Evolutionary conservation across 805 yeast genomes (phyloP).

Genomic region (Ogataea angusta): DNA sequence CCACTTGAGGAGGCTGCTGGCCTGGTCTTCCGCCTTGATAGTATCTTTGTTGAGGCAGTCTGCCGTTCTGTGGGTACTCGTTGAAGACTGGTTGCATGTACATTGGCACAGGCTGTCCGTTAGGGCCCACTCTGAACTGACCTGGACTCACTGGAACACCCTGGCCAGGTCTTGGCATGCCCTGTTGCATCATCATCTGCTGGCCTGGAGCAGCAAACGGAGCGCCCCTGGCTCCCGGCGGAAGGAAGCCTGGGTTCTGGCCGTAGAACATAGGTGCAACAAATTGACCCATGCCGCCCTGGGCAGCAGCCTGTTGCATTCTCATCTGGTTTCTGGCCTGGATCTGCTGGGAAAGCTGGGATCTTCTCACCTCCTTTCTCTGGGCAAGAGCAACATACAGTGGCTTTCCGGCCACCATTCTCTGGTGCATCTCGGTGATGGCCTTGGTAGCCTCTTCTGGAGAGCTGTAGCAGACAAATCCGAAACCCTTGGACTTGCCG

Average conservation of each 20-base stretch:
- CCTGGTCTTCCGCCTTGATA: constrained; percentile 42
- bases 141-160: constrained; percentile 49
- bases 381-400: constrained; percentile 98
- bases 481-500: constrained; percentile 97
- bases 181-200: constrained; percentile 66
- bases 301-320: constrained; percentile 94
- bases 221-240: constrained; percentile 68
- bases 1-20: constrained; percentile 19
- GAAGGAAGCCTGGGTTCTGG: constrained; percentile 77
- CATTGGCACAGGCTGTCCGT: constrained; percentile 79
- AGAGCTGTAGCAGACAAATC: constrained; percentile 94
- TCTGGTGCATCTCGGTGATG: constrained; percentile 96
- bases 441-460: constrained; percentile 99
- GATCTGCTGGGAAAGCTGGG: constrained; percentile 95
- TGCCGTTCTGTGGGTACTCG: constrained; percentile 62
- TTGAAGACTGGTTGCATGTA: constrained; percentile 82
- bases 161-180: constrained; percentile 62
- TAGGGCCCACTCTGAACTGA: constrained; percentile 71
- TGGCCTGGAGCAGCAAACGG: constrained; percentile 81
- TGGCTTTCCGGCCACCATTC: constrained; percentile 92
- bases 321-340: constrained; percentile 98
- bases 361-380: constrained; percentile 96
- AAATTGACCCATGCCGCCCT: constrained; percentile 82
- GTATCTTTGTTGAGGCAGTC: constrained; percentile 40
- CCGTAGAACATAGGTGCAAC: constrained; percentile 84